phyloP scores from a whole-genome alignment of 768 basidiomycete genomes.

The Atractiella rhizophila region DNA sequence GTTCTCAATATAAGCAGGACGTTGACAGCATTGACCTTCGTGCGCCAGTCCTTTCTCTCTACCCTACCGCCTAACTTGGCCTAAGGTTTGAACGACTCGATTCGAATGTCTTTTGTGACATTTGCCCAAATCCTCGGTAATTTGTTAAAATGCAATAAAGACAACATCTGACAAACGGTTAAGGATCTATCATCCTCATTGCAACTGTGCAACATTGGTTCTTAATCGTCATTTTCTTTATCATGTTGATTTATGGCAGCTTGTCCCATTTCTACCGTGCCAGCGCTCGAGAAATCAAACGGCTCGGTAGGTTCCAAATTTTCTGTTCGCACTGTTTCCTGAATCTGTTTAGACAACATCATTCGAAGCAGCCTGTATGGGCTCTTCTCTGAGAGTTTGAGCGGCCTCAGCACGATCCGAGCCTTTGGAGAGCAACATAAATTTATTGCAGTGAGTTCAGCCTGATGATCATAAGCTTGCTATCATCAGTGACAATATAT shows the following conservation, averaged over 20 bases:
- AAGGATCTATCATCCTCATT: no score
- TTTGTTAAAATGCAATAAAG: neutral
- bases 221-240: conserved; percentile 35
- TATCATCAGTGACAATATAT: conserved; percentile 55
- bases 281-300: conserved; percentile 52
- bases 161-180: no score
- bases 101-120: conserved; percentile 39
- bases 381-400: conserved; percentile 73
- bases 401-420: conserved; percentile 35
- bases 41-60: no score
- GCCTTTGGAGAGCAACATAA: neutral
- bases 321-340: no score
- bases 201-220: conserved; percentile 74
- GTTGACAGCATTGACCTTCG: no score
- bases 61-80: no score
- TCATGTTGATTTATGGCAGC: conserved; percentile 38
- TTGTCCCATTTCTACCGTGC: conserved; percentile 17
- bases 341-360: conserved; percentile 61
- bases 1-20: no score
- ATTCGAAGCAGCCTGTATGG: conserved; percentile 64
- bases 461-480: conserved; percentile 17
- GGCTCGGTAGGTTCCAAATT: no score
- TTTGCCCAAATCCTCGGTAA: conserved; percentile 7
- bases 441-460: conserved; percentile 33
- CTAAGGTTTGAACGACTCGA: conserved; percentile 36